These are phyloP conservation scores for Psidium friedrichsthalianum DNA, from an alignment of 345 rosid species.

Conservation along the genomic window DNA sequence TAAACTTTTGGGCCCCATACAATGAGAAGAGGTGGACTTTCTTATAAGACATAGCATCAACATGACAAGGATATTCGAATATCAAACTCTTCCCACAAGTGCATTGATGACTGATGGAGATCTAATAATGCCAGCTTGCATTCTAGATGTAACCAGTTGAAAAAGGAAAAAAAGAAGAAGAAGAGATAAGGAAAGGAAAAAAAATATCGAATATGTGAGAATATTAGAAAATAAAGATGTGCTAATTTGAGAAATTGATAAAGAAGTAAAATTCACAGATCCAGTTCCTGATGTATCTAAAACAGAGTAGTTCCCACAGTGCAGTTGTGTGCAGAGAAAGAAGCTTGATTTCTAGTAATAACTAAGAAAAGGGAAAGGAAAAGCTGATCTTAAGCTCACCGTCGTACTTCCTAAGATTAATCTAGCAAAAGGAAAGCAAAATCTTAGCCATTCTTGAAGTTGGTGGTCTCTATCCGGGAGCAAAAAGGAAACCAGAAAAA, in stretches of 20 bases:
- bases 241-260: neutral
- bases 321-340: neutral
- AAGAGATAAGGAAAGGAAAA: neutral
- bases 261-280: neutral
- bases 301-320: neutral
- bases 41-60: neutral
- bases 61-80: neutral
- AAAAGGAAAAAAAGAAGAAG: rapidly evolving
- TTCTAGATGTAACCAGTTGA: neutral
- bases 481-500: neutral
- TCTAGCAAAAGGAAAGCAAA: neutral
- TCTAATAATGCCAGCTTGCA: neutral
- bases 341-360: neutral
- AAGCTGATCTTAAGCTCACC: neutral
- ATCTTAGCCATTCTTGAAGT: neutral
- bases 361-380: neutral
- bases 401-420: neutral
- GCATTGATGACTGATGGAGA: neutral
- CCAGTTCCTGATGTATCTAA: neutral
- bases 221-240: too few species aligned
- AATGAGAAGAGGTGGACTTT: neutral
- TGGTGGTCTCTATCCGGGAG: neutral
- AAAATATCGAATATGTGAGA: neutral
- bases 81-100: neutral
- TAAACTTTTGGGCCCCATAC: neutral